Evolutionary conservation across 2,329 filamentous ascomycete species (phyloP).

Genomic region (Chaetothyriales sp.): DNA sequence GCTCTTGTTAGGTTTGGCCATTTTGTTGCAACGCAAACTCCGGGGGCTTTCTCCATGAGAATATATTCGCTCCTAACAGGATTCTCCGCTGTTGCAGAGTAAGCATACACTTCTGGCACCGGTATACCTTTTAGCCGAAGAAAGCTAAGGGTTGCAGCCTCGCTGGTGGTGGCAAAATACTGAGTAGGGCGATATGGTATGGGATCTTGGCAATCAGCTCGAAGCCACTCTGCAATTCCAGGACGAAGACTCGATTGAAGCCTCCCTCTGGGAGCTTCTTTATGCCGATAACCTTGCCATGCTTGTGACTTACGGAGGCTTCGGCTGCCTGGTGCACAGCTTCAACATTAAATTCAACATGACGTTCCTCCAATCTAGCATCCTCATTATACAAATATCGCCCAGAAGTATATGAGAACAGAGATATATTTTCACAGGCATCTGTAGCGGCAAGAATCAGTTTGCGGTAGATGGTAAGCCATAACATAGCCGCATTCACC

Average conservation of each 20-base stretch:
- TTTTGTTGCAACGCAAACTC: conserved; percentile 21
- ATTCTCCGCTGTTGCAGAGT: conserved; percentile 24
- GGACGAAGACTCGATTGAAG: conserved; percentile 19
- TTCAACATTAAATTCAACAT: conserved; percentile 1
- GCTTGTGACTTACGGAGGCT: background rate
- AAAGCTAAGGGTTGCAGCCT: conserved; percentile 26
- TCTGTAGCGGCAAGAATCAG: background rate
- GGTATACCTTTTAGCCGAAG: conserved; percentile 23
- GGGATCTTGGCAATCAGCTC: conserved; percentile 19
- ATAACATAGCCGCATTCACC: background rate
- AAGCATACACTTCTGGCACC: conserved; percentile 25
- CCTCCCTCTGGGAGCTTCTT: conserved; percentile 20
- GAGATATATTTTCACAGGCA: background rate
- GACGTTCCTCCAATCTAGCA: background rate
- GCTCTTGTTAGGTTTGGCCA: conserved; percentile 20
- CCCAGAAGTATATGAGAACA: background rate
- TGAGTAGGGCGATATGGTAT: conserved; percentile 4
- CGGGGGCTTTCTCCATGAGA: conserved; percentile 25
- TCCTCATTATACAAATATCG: background rate
- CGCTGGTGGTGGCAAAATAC: conserved; percentile 22
- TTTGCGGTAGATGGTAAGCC: background rate
- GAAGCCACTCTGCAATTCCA: conserved; percentile 17
- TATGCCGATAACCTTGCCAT: conserved; percentile 9
- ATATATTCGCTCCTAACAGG: conserved; percentile 27
- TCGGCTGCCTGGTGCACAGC: background rate